Base-by-base conservation (phyloP, 257 asterid genomes). In the Nemophila menziesii region DNA sequence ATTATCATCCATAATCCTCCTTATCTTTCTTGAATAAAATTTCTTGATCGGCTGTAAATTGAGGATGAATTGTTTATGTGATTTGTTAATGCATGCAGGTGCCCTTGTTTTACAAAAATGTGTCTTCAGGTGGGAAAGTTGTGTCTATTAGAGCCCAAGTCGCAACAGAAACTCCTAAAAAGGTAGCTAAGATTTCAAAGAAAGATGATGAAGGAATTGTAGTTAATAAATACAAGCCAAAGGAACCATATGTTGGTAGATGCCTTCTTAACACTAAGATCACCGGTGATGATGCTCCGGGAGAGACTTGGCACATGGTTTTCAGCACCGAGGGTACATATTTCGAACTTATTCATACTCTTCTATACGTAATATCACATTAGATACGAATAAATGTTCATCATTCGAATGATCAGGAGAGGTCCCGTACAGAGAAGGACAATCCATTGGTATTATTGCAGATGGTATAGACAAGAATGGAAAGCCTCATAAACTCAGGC, bases 241-340 rank as follows among this genome's bases (percentile, higher is more conserved):
- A 89, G 62, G 92, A 80, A 1, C 98, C 98, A 0, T 89, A 84
- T 29, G 15, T 49, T 38, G 95, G 98, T 21, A 78, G 70, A 63
- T 82, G 93, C 78, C 90, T 84, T 38, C 80, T 89, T 37, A 89
- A 84, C 86, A 84, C 95, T 49, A 89, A 89, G 82, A 89, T 89
- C 82, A 89, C 98, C 1, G 95, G 82, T 5, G 98, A 89, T 39
- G 94, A 89, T 19, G 95, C 98, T 36, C 98, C 98, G 2, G 98
- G 98, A 43, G 98, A 89, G 63, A 89, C 95, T 13, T 83, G 93
- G 95, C 98, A 89, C 73, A 84, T 89, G 95, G 95, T 89, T 55
- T 89, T 86, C 71, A 72, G 57, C 69, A 84, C 94, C 43, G 98
- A 89, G 67, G 97, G 97, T 83, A 82, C 50, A 11, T 15, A 18